These are phyloP conservation scores for Mucor lusitanicus DNA, from an alignment of 371 early-diverging fungal species.

Conservation along the genomic window DNA sequence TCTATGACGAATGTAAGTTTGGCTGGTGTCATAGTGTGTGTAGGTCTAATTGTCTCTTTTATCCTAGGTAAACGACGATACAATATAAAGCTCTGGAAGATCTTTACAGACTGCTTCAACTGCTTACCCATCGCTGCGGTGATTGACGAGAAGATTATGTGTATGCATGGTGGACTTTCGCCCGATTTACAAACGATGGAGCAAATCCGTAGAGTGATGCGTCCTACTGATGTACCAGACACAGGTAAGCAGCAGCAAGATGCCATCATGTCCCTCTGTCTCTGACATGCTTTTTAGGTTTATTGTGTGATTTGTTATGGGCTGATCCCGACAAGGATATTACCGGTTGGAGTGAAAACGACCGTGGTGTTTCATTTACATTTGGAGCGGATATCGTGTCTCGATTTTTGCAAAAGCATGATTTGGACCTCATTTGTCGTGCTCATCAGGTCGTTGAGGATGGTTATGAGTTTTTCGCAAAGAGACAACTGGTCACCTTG, in stretches of 20 bases:
- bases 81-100: constrained; percentile 95
- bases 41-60: too few species aligned
- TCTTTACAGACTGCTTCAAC: constrained; percentile 97
- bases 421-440: constrained; percentile 92
- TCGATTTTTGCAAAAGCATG: constrained; percentile 87
- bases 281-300: constrained; percentile 65
- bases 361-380: constrained; percentile 96
- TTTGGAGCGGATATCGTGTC: constrained; percentile 91
- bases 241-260: constrained; percentile 35
- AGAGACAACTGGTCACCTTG: constrained; percentile 92
- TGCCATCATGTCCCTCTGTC: too few species aligned
- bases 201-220: constrained; percentile 85
- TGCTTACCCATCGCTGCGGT: constrained; percentile 96
- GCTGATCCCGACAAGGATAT: constrained; percentile 79
- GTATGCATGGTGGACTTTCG: constrained; percentile 98
- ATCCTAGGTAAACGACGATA: constrained; percentile 93
- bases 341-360: constrained; percentile 95
- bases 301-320: constrained; percentile 89
- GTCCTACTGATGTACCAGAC: constrained; percentile 98
- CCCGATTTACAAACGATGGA: constrained; percentile 89
- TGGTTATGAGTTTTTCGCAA: constrained; percentile 98
- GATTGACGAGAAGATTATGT: constrained; percentile 95
- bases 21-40: not conserved
- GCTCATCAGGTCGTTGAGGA: constrained; percentile 99
- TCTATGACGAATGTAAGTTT: constrained; percentile 93